Percentiles rank a stretch among this genome's conserved stretches.
phyloP scores from a whole-genome alignment of 2,329 filamentous ascomycete genomes.

The Aspergillus sp. region DNA sequence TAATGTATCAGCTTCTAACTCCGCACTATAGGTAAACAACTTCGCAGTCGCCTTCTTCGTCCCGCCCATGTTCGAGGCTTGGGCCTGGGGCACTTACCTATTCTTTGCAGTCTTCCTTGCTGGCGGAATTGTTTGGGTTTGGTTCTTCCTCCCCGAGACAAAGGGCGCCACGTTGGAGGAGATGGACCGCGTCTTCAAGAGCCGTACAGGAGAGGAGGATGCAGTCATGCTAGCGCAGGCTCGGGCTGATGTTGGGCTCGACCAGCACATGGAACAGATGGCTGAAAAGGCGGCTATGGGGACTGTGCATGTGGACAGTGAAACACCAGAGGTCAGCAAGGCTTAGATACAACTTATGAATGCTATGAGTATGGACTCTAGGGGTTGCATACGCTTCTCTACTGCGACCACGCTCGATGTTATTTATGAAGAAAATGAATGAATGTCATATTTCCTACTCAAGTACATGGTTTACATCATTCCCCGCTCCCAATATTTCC shows the following conservation, averaged over 20 bases:
- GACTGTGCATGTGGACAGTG: background rate
- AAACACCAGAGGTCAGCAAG: background rate
- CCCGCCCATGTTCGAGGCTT: slow-evolving; percentile 25
- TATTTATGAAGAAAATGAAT: too few species aligned
- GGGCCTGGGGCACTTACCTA: slow-evolving; percentile 30
- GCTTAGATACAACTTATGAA: background rate
- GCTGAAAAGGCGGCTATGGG: background rate
- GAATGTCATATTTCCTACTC: too few species aligned
- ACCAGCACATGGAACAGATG: background rate
- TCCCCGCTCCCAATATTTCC: too few species aligned
- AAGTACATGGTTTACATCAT: too few species aligned
- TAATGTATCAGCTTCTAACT: background rate
- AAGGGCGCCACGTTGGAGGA: slow-evolving; percentile 59
- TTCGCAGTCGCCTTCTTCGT: slow-evolving; percentile 31
- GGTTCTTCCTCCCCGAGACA: slow-evolving; percentile 51
- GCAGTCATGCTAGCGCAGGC: slow-evolving; percentile 6
- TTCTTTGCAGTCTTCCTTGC: slow-evolving; percentile 29
- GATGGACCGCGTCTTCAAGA: slow-evolving; percentile 44
- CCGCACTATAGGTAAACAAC: slow-evolving; percentile 23
- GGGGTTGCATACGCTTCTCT: too few species aligned
- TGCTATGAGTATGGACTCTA: too few species aligned
- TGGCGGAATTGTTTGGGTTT: slow-evolving; percentile 27
- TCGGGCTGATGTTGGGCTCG: background rate
- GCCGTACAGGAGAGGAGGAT: slow-evolving; percentile 26
- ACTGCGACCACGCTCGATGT: too few species aligned